Evolutionary conservation across 495 filamentous ascomycete species (phyloP), one percentile per base, ranked within the genome.

Genomic region (Talaromyces nanjingensis): DNA sequence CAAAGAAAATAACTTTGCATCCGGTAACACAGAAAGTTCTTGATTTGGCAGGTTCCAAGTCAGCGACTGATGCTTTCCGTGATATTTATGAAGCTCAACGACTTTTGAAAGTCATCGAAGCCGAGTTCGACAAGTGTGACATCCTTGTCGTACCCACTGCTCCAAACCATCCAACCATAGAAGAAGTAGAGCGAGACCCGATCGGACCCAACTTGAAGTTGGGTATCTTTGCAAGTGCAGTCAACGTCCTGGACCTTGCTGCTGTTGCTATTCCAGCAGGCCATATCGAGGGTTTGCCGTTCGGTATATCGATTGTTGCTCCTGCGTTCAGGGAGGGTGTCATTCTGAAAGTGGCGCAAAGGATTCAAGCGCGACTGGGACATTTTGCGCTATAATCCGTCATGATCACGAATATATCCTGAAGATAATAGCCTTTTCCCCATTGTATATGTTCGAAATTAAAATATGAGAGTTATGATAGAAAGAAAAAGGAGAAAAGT

Each of bases 211-310:
- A 89, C 66, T 78, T 79, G 2, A 70, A 77, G 25, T 66, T 87
- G 9, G 85, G 86, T 6, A 78, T 76, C 12, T 88, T 87, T 65
- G 83, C 85, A 6, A 86, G 88, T 70, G 83, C 75, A 53, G 86
- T 75, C 4, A 88, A 89, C 65, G 85, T 89, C 47, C 71, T 88
- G 1, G 86, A 89, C 73, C 66, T 89, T 47, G 86, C 84, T 70
- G 86, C 75, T 5, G 72, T 84, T 45, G 80, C 81, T 52, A 76
- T 88, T 16, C 81, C 82, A 31, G 84, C 84, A 65, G n/a, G 68
- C 66, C 34, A 37, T 34, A 27, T 63, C 34, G 42, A 63, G 16
- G 61, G 61, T 11, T 16, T 63, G 45, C 61, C 61, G 2, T 63
- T 63, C 14, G 61, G 61, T 45, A 47, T 60, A 45, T 60, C 59